Conservation (phyloP, 1,284 basidiomycete genomes). For the Rhodotorula sp. region DNA sequence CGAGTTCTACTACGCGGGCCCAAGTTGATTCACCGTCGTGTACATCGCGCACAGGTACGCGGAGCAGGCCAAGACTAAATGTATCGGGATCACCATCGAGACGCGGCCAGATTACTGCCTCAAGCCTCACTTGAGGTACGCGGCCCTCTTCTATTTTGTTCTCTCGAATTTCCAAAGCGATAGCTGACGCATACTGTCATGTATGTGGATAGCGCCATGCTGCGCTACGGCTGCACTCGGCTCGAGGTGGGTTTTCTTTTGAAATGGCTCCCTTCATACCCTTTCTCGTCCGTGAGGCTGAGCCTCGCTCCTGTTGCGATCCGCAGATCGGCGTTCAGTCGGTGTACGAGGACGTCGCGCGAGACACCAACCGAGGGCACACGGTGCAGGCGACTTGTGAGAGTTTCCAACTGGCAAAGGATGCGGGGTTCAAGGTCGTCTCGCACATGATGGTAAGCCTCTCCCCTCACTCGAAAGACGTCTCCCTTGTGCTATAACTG, state of each 20-base stretch:
- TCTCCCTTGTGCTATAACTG: not conserved
- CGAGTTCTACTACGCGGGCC: too few relatives aligned
- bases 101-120: constrained; percentile 98
- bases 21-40: too few relatives aligned
- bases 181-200: too few relatives aligned
- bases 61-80: constrained; percentile 95
- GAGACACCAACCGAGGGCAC: constrained; percentile 93
- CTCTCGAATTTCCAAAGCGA: too few relatives aligned
- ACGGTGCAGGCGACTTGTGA: constrained; percentile 97
- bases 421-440: constrained; percentile 98
- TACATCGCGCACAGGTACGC: constrained; percentile 68
- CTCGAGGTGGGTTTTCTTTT: constrained; percentile 59
- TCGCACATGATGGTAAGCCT: constrained; percentile 82
- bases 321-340: constrained; percentile 86
- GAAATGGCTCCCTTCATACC: too few relatives aligned
- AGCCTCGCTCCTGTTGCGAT: not conserved
- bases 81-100: constrained; percentile 98
- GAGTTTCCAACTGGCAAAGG: constrained; percentile 96
- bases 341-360: constrained; percentile 97
- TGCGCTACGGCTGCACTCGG: constrained; percentile 96
- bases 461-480: not conserved
- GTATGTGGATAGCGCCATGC: constrained; percentile 99
- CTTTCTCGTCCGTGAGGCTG: not conserved
- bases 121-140: constrained; percentile 83
- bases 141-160: too few relatives aligned